Percentiles rank a stretch among this genome's conserved stretches.
phyloP scores from a whole-genome alignment of 768 basidiomycete species.

The Boletus sensibilis region DNA sequence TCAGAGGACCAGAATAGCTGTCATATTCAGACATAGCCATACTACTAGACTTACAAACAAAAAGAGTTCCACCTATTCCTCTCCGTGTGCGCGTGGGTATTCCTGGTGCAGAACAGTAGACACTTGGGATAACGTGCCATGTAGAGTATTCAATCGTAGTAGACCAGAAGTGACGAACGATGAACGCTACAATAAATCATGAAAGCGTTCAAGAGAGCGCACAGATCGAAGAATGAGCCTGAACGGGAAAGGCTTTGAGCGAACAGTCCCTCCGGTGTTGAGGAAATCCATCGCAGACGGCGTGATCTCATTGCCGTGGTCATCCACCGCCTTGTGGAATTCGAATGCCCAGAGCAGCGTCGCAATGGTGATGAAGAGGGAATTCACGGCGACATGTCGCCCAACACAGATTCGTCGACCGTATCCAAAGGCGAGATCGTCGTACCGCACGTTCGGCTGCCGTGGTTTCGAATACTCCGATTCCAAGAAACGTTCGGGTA shows the following conservation, averaged over 20 bases:
- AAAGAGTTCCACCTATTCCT: background rate
- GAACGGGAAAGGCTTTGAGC: conserved; percentile 7
- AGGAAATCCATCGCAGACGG: conserved; percentile 8
- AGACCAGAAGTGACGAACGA: no score
- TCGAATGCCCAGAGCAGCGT: conserved; percentile 9
- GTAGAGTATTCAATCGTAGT: background rate
- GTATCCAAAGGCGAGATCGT: conserved; percentile 12
- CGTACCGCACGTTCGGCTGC: conserved; percentile 2
- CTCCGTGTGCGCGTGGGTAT: background rate
- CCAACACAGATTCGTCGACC: conserved; percentile 14
- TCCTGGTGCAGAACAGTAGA: background rate
- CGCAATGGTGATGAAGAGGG: conserved; percentile 9
- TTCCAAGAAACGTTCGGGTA: conserved; percentile 15
- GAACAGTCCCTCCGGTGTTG: conserved; percentile 3
- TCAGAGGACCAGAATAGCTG: background rate
- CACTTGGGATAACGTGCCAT: no score
- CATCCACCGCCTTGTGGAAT: conserved; percentile 6
- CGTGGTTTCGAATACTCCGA: background rate
- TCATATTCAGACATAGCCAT: background rate
- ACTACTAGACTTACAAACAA: background rate
- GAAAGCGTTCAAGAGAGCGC: background rate
- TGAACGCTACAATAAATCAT: background rate
- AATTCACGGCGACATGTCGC: conserved; percentile 4
- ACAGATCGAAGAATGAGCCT: background rate
- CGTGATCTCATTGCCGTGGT: conserved; percentile 4